Conservation (phyloP, 768 basidiomycete species). For the Inosperma sp. region DNA sequence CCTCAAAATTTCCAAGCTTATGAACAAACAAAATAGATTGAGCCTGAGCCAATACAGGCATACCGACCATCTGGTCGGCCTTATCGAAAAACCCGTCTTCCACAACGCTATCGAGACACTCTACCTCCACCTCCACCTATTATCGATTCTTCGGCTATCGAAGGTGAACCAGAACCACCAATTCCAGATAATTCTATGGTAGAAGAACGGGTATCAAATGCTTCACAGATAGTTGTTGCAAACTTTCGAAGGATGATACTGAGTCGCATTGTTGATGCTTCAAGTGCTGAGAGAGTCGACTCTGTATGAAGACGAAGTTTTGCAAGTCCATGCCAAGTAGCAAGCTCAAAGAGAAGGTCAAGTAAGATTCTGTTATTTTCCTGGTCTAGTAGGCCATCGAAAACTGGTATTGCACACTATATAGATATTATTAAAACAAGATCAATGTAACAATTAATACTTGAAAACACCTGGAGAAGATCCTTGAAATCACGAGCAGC, state of each 20-base stretch:
- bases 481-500: constrained; percentile 41
- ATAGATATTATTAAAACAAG: neutral
- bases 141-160: neutral
- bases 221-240: constrained; percentile 14
- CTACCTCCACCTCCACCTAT: neutral
- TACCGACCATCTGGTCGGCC: neutral
- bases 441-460: neutral
- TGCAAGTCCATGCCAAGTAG: constrained; percentile 32
- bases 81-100: neutral
- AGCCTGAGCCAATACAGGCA: neutral
- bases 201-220: neutral
- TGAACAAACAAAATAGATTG: neutral
- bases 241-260: constrained; percentile 24
- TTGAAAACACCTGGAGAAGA: constrained; percentile 36
- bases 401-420: constrained; percentile 35
- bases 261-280: constrained; percentile 17
- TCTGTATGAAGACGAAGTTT: constrained; percentile 32
- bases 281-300: constrained; percentile 14
- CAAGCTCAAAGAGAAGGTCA: constrained; percentile 25
- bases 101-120: neutral
- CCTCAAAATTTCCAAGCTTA: neutral
- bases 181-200: neutral
- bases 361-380: constrained; percentile 20
- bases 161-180: neutral
- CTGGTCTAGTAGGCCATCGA: constrained; percentile 30